Evolutionary conservation across 2,329 filamentous ascomycete species (phyloP), one percentile per base, ranked within the genome.

Genomic region (Fulvia fulva): DNA sequence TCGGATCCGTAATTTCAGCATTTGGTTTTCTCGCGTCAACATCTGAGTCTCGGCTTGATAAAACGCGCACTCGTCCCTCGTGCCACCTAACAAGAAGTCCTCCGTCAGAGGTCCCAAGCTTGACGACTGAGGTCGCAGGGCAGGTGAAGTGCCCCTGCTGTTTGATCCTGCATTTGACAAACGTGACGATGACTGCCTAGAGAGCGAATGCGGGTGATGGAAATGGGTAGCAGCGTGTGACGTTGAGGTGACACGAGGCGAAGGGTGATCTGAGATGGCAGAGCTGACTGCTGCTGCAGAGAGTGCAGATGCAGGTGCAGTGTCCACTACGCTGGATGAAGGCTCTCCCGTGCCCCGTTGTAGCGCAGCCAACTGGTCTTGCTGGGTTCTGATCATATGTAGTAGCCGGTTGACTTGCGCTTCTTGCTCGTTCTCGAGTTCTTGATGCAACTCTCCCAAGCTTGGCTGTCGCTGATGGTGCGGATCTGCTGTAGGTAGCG

Each of bases 41-140:
- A 85, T 91, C 74, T 90, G 87, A 1, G 88, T 90, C 75, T 93
- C 89, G 4, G 89, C 89, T 71, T 91, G 88, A 68, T 92, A 92
- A 71, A 91, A 91, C 0, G 87, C 86, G 63, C 82, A 86, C 71
- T 92, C 89, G 67, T 91, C 89, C 19, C 88, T 53, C 1, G 73
- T 68, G 21, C 82, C 83, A n/a, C 82, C 83, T 1, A 88, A 78
- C 50, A 81, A 74, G 76, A 81, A 84, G 53, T 90, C 86, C 32
- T 80, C 81, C 5, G 64, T 67, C 50, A 67, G 43, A 1, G 67
- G 67, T 14, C 70, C 67, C 2, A 70, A 82, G 78, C 49, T 83
- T 75, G 67, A 83, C 73, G 68, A 87, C 67, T 71, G 80, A 72
- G 65, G 88, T 76, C 67, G 84, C 81, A 69, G 73, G 1, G 77